Percentiles rank a stretch among this genome's conserved stretches.
Conservation (phyloP, 1,139 yeast genomes). For the Magnusiomyces ingens region DNA sequence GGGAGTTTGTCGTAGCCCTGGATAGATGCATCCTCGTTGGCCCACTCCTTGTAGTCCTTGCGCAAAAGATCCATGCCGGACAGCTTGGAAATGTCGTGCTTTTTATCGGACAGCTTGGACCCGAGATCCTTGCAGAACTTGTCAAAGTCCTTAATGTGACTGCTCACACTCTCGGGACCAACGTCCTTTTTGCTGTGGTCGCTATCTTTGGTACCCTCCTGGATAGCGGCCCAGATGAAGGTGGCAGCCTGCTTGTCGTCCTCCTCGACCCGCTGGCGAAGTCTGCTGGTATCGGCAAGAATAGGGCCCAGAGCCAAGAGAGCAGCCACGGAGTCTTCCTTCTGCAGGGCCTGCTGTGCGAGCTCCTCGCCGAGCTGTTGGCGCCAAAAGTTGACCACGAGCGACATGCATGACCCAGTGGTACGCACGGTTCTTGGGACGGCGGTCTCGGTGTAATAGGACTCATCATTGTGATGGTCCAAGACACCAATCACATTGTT, state of each 20-base stretch:
- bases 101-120: constrained; percentile 43
- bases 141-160: background rate
- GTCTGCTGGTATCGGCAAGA: constrained; percentile 62
- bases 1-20: constrained; percentile 27
- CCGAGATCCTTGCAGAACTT: constrained; percentile 7
- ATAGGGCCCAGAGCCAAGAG: constrained; percentile 59
- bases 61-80: constrained; percentile 53
- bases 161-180: background rate
- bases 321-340: constrained; percentile 35
- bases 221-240: constrained; percentile 27
- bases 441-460: constrained; percentile 31
- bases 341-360: constrained; percentile 9
- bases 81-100: constrained; percentile 58
- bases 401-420: constrained; percentile 73
- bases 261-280: constrained; percentile 51
- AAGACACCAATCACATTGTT: constrained; percentile 52
- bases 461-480: constrained; percentile 84
- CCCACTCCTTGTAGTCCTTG: constrained; percentile 79
- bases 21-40: constrained; percentile 29
- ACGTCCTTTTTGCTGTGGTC: background rate
- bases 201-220: background rate
- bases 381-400: constrained; percentile 61
- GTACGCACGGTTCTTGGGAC: constrained; percentile 56
- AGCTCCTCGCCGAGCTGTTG: constrained; percentile 19
- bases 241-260: constrained; percentile 46